A percentile compares a stretch with the other conserved stretches of the same genome.
Evolutionary conservation across 495 filamentous ascomycete species (phyloP).

Genomic region (Podospora appendiculata): DNA sequence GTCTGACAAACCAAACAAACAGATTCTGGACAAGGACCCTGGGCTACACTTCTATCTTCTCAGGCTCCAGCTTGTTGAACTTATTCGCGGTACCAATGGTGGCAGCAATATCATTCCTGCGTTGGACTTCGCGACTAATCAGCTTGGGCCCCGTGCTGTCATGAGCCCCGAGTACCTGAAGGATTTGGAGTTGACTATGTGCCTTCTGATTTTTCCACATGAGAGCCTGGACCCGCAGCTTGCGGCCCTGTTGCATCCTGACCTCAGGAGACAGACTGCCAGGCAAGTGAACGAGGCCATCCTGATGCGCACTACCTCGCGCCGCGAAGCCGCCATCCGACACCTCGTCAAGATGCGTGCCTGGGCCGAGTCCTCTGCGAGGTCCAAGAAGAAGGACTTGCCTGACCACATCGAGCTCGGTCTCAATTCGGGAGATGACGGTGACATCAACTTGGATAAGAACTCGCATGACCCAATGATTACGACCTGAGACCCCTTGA

Average conservation of each 20-base stretch:
- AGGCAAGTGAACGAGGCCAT: conserved; percentile 82
- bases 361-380: conserved; percentile 76
- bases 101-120: conserved; percentile 69
- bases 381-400: conserved; percentile 65
- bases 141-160: conserved; percentile 80
- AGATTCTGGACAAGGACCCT: conserved; percentile 83
- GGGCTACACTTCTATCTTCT: conserved; percentile 86
- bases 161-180: conserved; percentile 73
- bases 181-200: conserved; percentile 88
- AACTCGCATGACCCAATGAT: conserved; percentile 56
- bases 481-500: conserved; percentile 26
- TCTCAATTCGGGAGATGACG: conserved; percentile 36
- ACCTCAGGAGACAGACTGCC: conserved; percentile 74
- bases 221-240: conserved; percentile 66
- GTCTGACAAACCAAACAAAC: conserved; percentile 10
- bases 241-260: conserved; percentile 66
- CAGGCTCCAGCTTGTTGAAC: conserved; percentile 84
- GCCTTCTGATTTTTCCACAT: conserved; percentile 77
- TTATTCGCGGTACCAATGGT: conserved; percentile 72
- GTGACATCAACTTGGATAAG: conserved; percentile 15
- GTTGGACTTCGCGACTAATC: conserved; percentile 75
- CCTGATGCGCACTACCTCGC: conserved; percentile 57
- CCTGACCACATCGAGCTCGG: conserved; percentile 67
- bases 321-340: conserved; percentile 71
- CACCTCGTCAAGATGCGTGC: conserved; percentile 71